phyloP scores from a whole-genome alignment of 495 filamentous ascomycete species.

The Xylona heveae region DNA sequence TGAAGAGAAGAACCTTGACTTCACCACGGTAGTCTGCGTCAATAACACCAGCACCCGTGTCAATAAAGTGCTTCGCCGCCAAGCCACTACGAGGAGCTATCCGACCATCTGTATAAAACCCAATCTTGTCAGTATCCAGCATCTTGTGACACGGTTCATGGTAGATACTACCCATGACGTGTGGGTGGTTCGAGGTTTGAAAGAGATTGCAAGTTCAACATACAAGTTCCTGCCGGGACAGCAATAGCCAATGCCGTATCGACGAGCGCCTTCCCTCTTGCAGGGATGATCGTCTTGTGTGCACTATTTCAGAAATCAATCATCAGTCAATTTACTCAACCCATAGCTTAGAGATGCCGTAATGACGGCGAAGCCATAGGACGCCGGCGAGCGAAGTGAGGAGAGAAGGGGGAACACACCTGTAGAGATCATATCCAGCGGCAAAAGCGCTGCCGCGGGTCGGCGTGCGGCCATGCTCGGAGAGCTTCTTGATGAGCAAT shows the following conservation, averaged over 20 bases:
- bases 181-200: constrained; percentile 2
- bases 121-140: not conserved
- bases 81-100: constrained; percentile 84
- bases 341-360: too few species aligned
- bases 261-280: constrained; percentile 64
- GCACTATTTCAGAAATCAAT: constrained; percentile 24
- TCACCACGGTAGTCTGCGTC: constrained; percentile 93
- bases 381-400: too few species aligned
- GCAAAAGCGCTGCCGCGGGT: constrained; percentile 78
- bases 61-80: constrained; percentile 82
- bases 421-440: constrained; percentile 82
- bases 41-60: constrained; percentile 87
- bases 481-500: constrained; percentile 72
- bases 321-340: too few species aligned
- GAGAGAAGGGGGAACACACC: constrained; percentile 8
- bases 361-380: too few species aligned
- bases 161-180: not conserved
- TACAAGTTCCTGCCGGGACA: constrained; percentile 73
- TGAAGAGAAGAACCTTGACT: constrained; percentile 86
- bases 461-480: constrained; percentile 46
- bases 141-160: not conserved
- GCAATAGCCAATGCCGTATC: constrained; percentile 82
- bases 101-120: constrained; percentile 46
- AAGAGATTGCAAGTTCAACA: constrained; percentile 12
- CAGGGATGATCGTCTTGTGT: constrained; percentile 49